Evolutionary conservation across 805 yeast species (phyloP).

Genomic region (Ogataea populi-albae): DNA sequence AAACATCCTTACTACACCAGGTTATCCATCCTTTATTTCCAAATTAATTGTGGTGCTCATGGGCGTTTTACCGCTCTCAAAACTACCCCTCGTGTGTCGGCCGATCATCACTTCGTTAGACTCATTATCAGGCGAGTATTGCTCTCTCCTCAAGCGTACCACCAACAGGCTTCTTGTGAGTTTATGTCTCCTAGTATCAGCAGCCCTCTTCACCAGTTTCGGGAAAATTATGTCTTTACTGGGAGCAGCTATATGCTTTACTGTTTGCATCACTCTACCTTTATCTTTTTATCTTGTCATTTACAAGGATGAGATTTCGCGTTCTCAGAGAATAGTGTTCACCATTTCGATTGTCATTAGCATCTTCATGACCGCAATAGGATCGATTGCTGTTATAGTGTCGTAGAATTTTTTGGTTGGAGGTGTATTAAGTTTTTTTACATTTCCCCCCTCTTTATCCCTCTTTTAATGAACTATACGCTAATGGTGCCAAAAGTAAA

Average conservation of each 20-base stretch:
- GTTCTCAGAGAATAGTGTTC: conserved; percentile 39
- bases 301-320: conserved; percentile 43
- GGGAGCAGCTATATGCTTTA: conserved; percentile 78
- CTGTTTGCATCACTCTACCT: conserved; percentile 78
- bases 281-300: conserved; percentile 63
- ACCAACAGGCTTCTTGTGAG: conserved; percentile 50
- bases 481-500: no score
- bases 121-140: conserved; percentile 12
- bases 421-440: conserved; percentile 2
- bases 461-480: no score
- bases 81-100: conserved; percentile 77
- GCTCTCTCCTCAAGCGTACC: conserved; percentile 9
- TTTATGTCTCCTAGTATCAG: conserved; percentile 51
- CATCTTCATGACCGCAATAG: conserved; percentile 49
- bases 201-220: conserved; percentile 71
- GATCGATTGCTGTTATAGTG: conserved; percentile 53
- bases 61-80: conserved; percentile 82
- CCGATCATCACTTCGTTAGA: conserved; percentile 78
- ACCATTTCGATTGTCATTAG: conserved; percentile 44
- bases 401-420: conserved; percentile 9
- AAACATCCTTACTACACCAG: conserved; percentile 40
- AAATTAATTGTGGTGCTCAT: conserved; percentile 60
- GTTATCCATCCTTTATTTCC: conserved; percentile 47
- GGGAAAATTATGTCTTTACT: conserved; percentile 78
- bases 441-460: conserved; percentile 1